Evolutionary conservation across 2,329 filamentous ascomycete species (phyloP).

Genomic region (Arthrobotrys musiformis): DNA sequence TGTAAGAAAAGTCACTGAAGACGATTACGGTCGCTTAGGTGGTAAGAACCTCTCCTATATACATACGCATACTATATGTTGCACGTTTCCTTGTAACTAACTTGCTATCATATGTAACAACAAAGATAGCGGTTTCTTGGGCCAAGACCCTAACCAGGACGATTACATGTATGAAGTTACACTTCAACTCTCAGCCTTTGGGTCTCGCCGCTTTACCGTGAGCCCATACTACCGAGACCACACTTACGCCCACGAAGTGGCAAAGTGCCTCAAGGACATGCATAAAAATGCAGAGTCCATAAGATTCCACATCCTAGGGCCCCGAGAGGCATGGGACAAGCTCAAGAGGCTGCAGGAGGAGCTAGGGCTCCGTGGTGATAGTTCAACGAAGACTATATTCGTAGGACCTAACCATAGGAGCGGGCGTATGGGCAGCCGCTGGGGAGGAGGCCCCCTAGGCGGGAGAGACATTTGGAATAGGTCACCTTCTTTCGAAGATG

Average conservation of each 20-base stretch:
- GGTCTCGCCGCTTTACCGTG: constrained; percentile 16
- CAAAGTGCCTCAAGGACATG: constrained; percentile 32
- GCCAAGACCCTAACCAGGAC: constrained; percentile 3
- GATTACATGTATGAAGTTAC: constrained; percentile 43
- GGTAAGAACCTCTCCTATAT: neutral
- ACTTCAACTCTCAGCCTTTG: constrained; percentile 17
- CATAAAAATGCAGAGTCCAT: constrained; percentile 30
- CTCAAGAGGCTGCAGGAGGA: constrained; percentile 20
- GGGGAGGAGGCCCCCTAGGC: neutral
- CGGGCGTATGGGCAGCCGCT: neutral
- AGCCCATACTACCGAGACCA: constrained; percentile 12
- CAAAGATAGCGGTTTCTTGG: constrained; percentile 15
- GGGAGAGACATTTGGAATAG: constrained; percentile 2
- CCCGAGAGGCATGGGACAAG: constrained; percentile 17
- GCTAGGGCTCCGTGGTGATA: constrained; percentile 25
- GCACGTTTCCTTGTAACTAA: neutral
- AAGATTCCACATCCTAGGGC: constrained; percentile 24
- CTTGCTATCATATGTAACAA: neutral
- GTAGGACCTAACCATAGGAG: constrained; percentile 4
- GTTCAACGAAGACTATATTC: constrained; percentile 19
- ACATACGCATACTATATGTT: neutral
- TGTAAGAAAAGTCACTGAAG: constrained; percentile 6
- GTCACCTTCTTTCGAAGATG: constrained; percentile 20
- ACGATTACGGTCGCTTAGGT: constrained; percentile 16
- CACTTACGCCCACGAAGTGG: neutral